These are phyloP conservation scores for Lactarius sp. DNA, from an alignment of 768 basidiomycete genomes.

Conservation along the genomic window DNA sequence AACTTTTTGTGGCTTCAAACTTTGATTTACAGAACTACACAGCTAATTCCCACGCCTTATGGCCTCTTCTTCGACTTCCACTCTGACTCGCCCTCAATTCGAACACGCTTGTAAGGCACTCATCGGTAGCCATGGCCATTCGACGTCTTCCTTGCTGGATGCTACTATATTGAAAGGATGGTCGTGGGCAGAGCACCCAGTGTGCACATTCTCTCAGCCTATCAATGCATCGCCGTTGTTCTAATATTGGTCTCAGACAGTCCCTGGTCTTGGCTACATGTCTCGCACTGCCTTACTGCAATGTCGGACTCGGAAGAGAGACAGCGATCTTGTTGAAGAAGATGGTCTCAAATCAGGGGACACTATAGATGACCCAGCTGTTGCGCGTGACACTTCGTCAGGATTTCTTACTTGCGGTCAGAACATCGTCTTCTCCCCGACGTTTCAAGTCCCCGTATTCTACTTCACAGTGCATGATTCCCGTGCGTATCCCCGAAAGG, in stretches of 20 bases:
- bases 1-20: constrained; percentile 53
- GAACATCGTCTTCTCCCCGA: constrained; percentile 70
- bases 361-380: constrained; percentile 29
- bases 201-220: constrained; percentile 35
- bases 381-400: constrained; percentile 36
- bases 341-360: constrained; percentile 23
- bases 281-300: constrained; percentile 28
- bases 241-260: constrained; percentile 26
- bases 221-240: constrained; percentile 1
- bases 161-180: constrained; percentile 37
- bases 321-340: constrained; percentile 1
- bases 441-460: constrained; percentile 78
- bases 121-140: constrained; percentile 32
- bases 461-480: constrained; percentile 69
- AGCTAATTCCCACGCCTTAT: constrained; percentile 30
- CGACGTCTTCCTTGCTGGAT: not conserved
- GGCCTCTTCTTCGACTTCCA: constrained; percentile 37
- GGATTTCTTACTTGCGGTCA: constrained; percentile 47
- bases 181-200: constrained; percentile 57
- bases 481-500: constrained; percentile 46
- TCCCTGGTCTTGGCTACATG: constrained; percentile 32
- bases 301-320: constrained; percentile 1
- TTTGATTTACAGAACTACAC: constrained; percentile 48
- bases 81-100: constrained; percentile 58
- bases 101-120: constrained; percentile 53